Evolutionary conservation across 345 rosid species (phyloP).

Genomic region (Bretschneidera sinensis): DNA sequence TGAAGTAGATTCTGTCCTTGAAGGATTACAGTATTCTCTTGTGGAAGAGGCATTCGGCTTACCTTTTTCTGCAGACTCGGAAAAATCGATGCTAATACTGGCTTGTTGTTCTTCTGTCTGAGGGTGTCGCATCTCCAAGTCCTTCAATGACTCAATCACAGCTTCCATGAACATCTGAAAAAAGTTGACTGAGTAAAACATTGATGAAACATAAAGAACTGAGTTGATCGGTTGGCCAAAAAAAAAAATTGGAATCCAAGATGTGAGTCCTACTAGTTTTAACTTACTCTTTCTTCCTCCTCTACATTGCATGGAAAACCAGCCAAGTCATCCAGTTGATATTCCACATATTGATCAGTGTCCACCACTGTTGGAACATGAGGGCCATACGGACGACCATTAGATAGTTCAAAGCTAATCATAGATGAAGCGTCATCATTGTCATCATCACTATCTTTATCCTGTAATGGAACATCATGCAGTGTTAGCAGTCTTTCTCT

Average conservation of each 20-base stretch:
- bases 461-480: conserved; percentile 38
- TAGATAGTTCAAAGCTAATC: conserved; percentile 77
- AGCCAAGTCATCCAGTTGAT: conserved; percentile 66
- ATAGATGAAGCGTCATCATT: conserved; percentile 66
- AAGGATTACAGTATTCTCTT: conserved; percentile 21
- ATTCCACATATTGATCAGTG: conserved; percentile 78
- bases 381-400: conserved; percentile 58
- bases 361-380: conserved; percentile 49
- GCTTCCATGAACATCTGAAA: conserved; percentile 91
- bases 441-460: conserved; percentile 32
- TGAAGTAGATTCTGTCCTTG: conserved; percentile 38
- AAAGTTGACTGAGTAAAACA: neutral
- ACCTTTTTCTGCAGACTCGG: conserved; percentile 27
- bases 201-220: neutral
- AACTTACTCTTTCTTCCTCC: conserved; percentile 83
- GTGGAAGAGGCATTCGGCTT: conserved; percentile 19
- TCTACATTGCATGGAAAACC: conserved; percentile 69
- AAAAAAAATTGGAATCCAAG: neutral
- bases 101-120: conserved; percentile 28
- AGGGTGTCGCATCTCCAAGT: conserved; percentile 36
- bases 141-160: conserved; percentile 61
- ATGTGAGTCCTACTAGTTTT: conserved; percentile 2
- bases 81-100: conserved; percentile 20
- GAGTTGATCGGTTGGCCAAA: neutral
- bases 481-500: conserved; percentile 6